These are phyloP conservation scores for Articulospora tetracladia DNA, from an alignment of 495 filamentous ascomycete species.

Conservation along the genomic window DNA sequence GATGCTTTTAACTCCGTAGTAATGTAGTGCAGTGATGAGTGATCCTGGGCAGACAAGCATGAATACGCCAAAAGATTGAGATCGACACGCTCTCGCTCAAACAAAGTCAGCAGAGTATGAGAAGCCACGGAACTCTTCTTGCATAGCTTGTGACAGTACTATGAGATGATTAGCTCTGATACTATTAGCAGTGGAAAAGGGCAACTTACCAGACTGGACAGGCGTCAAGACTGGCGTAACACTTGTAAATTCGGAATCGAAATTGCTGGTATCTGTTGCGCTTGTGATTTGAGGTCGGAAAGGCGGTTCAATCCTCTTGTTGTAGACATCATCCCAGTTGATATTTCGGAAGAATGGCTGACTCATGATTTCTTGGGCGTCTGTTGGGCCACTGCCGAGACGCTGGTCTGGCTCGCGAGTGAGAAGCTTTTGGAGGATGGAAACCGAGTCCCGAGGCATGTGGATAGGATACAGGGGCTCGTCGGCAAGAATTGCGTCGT, in stretches of 20 bases:
- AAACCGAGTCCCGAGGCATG: conserved; percentile 97
- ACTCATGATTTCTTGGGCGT: conserved; percentile 98
- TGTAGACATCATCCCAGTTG: conserved; percentile 97
- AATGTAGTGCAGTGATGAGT: not conserved
- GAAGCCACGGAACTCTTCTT: conserved; percentile 99
- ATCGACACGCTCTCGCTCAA: conserved; percentile 6
- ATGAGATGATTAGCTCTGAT: conserved; percentile 19
- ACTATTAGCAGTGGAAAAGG: conserved; percentile 13
- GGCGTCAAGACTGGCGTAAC: conserved; percentile 97
- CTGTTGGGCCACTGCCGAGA: conserved; percentile 89
- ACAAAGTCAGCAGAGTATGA: conserved; percentile 60
- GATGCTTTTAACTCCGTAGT: not conserved
- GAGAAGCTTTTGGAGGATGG: conserved; percentile 95
- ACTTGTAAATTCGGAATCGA: conserved; percentile 97
- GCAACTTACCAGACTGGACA: conserved; percentile 85
- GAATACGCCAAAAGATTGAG: not conserved
- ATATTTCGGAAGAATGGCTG: conserved; percentile 97
- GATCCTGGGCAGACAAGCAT: not conserved
- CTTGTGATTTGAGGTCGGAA: conserved; percentile 86
- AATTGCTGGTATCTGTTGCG: conserved; percentile 97
- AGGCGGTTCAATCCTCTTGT: conserved; percentile 85
- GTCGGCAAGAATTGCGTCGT: conserved; percentile 97
- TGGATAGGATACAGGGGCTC: conserved; percentile 98
- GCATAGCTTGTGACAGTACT: conserved; percentile 98
- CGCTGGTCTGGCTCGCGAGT: conserved; percentile 92